Conservation (phyloP, 495 filamentous ascomycete genomes). For the Hypomontagnella monticulosa region DNA sequence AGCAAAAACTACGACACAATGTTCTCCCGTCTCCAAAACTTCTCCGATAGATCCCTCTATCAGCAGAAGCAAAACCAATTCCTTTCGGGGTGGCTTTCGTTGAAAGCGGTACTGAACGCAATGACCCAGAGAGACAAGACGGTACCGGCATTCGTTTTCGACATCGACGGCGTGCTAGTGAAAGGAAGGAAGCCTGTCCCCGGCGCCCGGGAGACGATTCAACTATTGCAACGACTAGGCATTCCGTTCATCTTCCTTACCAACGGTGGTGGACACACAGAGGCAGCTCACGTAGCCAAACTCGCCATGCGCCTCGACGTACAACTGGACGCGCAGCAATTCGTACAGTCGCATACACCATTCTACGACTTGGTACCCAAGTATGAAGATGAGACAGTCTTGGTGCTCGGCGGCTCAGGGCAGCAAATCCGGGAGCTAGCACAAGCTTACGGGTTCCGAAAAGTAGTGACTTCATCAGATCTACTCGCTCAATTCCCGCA, state of each 20-base stretch:
- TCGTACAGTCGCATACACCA: conserved; percentile 86
- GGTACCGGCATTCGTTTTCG: conserved; percentile 79
- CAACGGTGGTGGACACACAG: conserved; percentile 83
- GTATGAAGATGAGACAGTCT: conserved; percentile 71
- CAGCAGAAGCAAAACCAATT: too few relatives aligned
- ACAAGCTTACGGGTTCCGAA: conserved; percentile 78
- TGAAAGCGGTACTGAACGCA: background rate
- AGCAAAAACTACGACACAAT: background rate
- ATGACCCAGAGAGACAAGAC: conserved; percentile 2
- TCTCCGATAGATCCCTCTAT: too few relatives aligned
- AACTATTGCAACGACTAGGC: conserved; percentile 65
- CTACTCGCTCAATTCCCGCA: conserved; percentile 69
- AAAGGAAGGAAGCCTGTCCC: conserved; percentile 74
- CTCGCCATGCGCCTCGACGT: conserved; percentile 68
- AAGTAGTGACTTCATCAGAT: conserved; percentile 80
- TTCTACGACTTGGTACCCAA: conserved; percentile 63
- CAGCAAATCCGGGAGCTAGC: conserved; percentile 77
- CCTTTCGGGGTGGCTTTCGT: too few relatives aligned
- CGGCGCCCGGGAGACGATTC: conserved; percentile 71
- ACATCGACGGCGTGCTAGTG: conserved; percentile 88
- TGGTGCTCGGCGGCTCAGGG: conserved; percentile 77
- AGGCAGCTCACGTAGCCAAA: conserved; percentile 71
- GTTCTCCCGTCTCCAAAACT: too few relatives aligned
- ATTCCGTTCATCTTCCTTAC: conserved; percentile 88
- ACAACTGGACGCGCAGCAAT: conserved; percentile 66